phyloP scores from a whole-genome alignment of 108 stramenopile genomes.

The Pseudonitzschia pungens region DNA sequence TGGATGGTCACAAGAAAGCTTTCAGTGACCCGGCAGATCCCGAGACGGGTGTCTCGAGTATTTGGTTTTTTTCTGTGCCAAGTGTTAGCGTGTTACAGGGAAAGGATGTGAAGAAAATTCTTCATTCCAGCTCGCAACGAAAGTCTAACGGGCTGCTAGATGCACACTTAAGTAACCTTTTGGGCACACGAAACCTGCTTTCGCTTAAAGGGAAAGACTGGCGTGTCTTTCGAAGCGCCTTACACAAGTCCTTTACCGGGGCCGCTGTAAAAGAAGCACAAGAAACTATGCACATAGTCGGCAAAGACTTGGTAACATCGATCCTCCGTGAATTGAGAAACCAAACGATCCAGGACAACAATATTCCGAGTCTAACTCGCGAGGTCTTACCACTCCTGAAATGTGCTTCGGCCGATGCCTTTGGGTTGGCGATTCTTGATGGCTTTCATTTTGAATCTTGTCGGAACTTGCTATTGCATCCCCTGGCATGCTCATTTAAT shows the following conservation, averaged over 20 bases:
- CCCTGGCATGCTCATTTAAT: conserved; percentile 20
- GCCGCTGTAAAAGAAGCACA: conserved; percentile 5
- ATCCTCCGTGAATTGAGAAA: neutral
- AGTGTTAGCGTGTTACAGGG: conserved; percentile 5
- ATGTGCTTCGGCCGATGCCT: conserved; percentile 23
- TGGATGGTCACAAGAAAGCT: neutral
- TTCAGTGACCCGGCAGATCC: conserved; percentile 1
- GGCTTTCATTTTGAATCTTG: conserved; percentile 21
- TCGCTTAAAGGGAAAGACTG: conserved; percentile 31
- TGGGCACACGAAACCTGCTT: conserved; percentile 26
- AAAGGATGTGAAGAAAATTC: conserved; percentile 26
- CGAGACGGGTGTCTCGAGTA: neutral
- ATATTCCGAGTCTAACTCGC: neutral
- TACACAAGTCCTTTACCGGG: conserved; percentile 26
- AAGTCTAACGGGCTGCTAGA: conserved; percentile 17
- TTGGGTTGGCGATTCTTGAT: conserved; percentile 29
- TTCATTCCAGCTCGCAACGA: conserved; percentile 16
- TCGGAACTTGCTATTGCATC: conserved; percentile 11
- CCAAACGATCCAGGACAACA: neutral
- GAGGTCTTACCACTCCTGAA: conserved; percentile 30
- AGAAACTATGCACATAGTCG: conserved; percentile 1
- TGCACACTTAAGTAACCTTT: conserved; percentile 19
- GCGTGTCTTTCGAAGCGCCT: conserved; percentile 23
- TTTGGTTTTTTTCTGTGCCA: conserved; percentile 7
- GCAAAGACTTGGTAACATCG: neutral